Conservation (phyloP, 2,329 filamentous ascomycete genomes). For the Neoscytalidium dimidiatum region DNA sequence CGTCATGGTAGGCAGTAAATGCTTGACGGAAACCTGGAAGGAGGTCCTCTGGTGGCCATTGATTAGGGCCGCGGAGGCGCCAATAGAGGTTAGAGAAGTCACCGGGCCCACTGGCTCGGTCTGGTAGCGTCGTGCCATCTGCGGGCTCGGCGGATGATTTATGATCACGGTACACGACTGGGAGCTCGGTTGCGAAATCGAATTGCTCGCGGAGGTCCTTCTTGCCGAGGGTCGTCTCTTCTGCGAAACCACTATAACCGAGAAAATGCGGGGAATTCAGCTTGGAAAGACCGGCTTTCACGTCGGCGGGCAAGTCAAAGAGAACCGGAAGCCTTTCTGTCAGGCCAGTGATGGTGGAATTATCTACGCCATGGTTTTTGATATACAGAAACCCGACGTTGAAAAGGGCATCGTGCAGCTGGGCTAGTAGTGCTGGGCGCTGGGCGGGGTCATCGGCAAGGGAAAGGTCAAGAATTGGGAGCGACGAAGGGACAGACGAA, state of each 20-base stretch:
- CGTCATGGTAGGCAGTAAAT: slow-evolving; percentile 50
- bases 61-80: slow-evolving; percentile 42
- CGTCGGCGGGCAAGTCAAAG: slow-evolving; percentile 42
- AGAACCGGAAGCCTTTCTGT: slow-evolving; percentile 45
- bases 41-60: slow-evolving; percentile 34
- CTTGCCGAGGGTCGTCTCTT: slow-evolving; percentile 57
- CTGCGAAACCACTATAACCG: slow-evolving; percentile 58
- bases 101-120: slow-evolving; percentile 35
- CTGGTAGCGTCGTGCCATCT: background rate
- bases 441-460: slow-evolving; percentile 39
- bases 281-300: slow-evolving; percentile 47
- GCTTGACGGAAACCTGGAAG: slow-evolving; percentile 36
- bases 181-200: slow-evolving; percentile 60
- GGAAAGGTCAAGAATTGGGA: slow-evolving; percentile 55
- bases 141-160: background rate
- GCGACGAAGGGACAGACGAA: slow-evolving; percentile 24
- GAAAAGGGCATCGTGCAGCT: slow-evolving; percentile 51
- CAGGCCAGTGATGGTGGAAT: slow-evolving; percentile 39
- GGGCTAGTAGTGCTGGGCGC: slow-evolving; percentile 40
- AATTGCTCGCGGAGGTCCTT: slow-evolving; percentile 60
- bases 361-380: slow-evolving; percentile 50
- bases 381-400: slow-evolving; percentile 58
- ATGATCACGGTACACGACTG: slow-evolving; percentile 32
- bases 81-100: slow-evolving; percentile 43
- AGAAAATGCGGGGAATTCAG: slow-evolving; percentile 62